A percentile compares a stretch with the other conserved stretches of the same genome.
Evolutionary conservation across 768 basidiomycete species (phyloP).

Genomic region (Tricholoma furcatifolium): DNA sequence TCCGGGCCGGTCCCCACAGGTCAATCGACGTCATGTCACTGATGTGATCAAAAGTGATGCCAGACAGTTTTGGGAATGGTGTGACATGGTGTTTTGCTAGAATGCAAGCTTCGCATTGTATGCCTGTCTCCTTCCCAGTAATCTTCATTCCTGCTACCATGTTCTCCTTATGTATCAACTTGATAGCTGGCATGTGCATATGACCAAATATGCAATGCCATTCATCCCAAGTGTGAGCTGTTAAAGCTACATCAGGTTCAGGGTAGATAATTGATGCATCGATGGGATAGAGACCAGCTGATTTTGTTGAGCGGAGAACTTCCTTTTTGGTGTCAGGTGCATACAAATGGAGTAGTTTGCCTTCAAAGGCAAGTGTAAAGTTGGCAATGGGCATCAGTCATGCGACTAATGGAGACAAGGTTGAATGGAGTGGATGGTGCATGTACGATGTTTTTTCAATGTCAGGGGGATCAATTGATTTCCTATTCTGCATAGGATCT

Average conservation of each 20-base stretch:
- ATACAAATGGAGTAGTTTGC: not conserved
- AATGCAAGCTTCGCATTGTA: constrained; percentile 32
- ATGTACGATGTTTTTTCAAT: not conserved
- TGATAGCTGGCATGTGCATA: not conserved
- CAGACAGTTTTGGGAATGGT: constrained; percentile 30
- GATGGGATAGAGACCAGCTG: not conserved
- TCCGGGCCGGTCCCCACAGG: constrained; percentile 38
- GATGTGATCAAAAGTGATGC: constrained; percentile 9
- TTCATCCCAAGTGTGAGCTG: not conserved
- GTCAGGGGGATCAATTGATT: not conserved
- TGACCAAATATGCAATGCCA: constrained; percentile 1
- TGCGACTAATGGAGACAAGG: constrained; percentile 17
- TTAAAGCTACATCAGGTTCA: not conserved
- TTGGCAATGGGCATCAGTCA: constrained; percentile 15
- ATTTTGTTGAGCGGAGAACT: not conserved
- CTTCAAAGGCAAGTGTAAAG: not conserved
- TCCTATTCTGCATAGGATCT: constrained; percentile 2
- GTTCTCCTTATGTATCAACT: not conserved
- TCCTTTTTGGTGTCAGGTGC: not conserved
- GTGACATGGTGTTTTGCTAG: constrained; percentile 29
- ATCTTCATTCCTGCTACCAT: not conserved
- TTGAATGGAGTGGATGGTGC: constrained; percentile 4
- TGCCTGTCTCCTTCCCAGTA: not conserved
- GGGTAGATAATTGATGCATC: not conserved
- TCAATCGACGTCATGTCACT: constrained; percentile 17